Evolutionary conservation across 176 grass and related monocot species (phyloP).

Genomic region (Rhynchospora pubera): DNA sequence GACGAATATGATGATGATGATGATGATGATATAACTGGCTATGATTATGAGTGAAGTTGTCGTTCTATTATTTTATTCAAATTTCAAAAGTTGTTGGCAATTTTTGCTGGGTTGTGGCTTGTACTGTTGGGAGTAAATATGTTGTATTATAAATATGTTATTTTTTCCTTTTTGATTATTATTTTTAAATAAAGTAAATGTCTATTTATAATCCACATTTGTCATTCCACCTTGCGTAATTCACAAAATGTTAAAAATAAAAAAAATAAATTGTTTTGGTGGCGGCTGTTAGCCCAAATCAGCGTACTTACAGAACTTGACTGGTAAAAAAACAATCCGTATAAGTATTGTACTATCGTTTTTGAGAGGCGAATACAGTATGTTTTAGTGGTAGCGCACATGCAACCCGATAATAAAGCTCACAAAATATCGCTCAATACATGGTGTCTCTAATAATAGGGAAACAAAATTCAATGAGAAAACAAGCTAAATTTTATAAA

Average conservation of each 20-base stretch:
- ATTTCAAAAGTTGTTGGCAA: neutral
- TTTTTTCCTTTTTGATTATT: neutral
- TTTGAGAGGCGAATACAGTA: no score
- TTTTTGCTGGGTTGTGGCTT: neutral
- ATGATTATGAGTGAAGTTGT: slow-evolving; percentile 1
- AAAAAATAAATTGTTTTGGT: neutral
- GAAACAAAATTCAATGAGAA: neutral
- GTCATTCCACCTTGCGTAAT: neutral
- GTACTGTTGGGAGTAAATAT: slow-evolving; percentile 1
- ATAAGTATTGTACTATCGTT: neutral
- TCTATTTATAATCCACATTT: neutral
- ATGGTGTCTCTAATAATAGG: neutral
- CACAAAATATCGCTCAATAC: neutral
- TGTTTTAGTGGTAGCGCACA: neutral
- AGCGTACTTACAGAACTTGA: neutral
- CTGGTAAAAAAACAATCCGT: neutral
- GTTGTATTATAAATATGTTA: neutral
- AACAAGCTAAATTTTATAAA: neutral
- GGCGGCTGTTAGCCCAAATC: neutral
- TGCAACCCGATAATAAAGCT: neutral
- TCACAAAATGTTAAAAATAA: neutral
- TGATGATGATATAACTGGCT: slow-evolving; percentile 11
- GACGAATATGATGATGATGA: neutral
- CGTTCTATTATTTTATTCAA: neutral
- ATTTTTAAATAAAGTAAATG: neutral